Base-by-base conservation (phyloP, 2,329 filamentous ascomycete genomes). In the Thyridium curvatum region DNA sequence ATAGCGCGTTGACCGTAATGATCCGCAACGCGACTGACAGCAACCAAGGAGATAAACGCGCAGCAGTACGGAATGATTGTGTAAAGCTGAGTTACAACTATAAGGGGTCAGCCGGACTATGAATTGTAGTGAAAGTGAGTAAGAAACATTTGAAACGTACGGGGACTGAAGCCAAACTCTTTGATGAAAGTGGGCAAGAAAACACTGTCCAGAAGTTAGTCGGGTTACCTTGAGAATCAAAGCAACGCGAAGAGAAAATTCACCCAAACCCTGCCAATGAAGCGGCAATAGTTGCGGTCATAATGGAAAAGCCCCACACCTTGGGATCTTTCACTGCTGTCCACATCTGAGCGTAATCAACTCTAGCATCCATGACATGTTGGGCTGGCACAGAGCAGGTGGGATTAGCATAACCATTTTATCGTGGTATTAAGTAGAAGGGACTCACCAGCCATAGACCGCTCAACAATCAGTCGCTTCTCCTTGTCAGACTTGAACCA, bases 131-230 rank as follows among this genome's bases (percentile, higher is more conserved):
- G 16, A 8, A 34, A 14, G 8, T 34, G 32, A 8, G 32, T 34
- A 4, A 34, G 6, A 8, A 34, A 8, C 16, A 26, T 26, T 26
- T 26, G 21, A 10, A 26, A 34, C 21, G 21, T 26, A 26, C 21
- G 10, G 21, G 21, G 21, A 26, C 21, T 26, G 32, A 34, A 34
- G 4, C 32, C 32, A 18, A 34, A 34, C 12, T 34, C 32, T 15
- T 34, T 34, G 32, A 34, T 34, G 32, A 34, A 34, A 6, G 32
- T 34, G 12, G 32, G 32, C 10, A 34, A 14, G 16, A 34, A 34
- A 6, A 34, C 32, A 18, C 32, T 34, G 13, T 8, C 8, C 8
- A 15, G 16, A 32, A 8, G 30, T 32, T 32, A 32, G 30, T 8
- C 7, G 8, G 8, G 8, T 8, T 13, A 32, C 30, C n/a, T n/a